Base-by-base conservation (phyloP, 78 protist genomes). In the Bodo saltans region DNA sequence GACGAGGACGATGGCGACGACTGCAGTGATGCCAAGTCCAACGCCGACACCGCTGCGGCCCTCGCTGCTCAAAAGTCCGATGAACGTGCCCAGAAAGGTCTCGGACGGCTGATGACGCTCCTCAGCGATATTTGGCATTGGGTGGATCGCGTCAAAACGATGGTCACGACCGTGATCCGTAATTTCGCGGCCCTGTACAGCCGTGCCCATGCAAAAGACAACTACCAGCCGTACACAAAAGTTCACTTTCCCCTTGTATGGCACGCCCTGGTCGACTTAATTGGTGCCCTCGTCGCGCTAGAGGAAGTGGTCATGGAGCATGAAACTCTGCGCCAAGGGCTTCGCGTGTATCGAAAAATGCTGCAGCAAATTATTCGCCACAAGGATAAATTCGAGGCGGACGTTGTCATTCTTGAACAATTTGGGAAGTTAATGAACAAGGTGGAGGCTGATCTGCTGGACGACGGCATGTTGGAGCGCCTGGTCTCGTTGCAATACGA, bases 161-260 rank as follows among this genome's bases (percentile, higher is more conserved):
- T 83, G 30, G 78, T 78, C 32, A 3, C 35, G 33, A 83, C 74
- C 60, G 39, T 78, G 37, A 68, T 83, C n/a, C 72, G 12, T 32
- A 82, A 83, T 32, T 27, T 81, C 32, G 80, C 85, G 33, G 47
- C 85, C 29, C 11, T 81, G 27, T 81, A 81, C 85, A 35, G 37
- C 60, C 60, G 67, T 29, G 28, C 39, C 30, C 12, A 73, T 82
- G 28, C 12, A 38, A 68, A 37, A 12, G 83, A 71, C 37, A 71
- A 30, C 29, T n/a, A 74, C 69, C 38, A 35, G 42, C 41, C 80
- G 35, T 73, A 71, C 25, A 3, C 1, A 25, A 40, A 3, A 3
- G 53, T 11, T 12, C 86, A 83, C 79, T 73, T 83, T 47, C 17
- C 41, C 73, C 39, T 12, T 3, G 52, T 71, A 3, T 83, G 71